These are phyloP conservation scores for Ottelia alismoides DNA, from an alignment of 106 monocot species.

Conservation along the genomic window DNA sequence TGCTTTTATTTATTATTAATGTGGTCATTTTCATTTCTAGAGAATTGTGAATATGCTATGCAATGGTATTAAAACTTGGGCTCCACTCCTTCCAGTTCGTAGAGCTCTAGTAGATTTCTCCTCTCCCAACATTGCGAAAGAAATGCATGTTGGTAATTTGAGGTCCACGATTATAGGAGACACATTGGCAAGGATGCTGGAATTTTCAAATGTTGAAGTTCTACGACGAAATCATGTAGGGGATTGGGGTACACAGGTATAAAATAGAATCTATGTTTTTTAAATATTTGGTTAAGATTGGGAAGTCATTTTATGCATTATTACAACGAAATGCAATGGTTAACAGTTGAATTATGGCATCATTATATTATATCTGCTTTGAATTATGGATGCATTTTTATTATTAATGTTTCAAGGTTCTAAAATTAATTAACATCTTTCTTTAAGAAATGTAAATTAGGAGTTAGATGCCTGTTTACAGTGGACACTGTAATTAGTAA, in stretches of 20 bases:
- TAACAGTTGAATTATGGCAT: too few species aligned
- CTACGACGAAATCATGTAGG: conserved; percentile 96
- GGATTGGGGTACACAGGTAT: conserved; percentile 99
- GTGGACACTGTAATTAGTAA: too few species aligned
- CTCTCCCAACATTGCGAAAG: conserved; percentile 98
- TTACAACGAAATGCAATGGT: too few species aligned
- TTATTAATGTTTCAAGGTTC: too few species aligned
- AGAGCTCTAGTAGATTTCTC: conserved; percentile 85
- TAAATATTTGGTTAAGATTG: too few species aligned
- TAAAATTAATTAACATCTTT: too few species aligned
- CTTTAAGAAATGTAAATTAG: too few species aligned
- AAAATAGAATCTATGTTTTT: too few species aligned
- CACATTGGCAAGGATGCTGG: conserved; percentile 85
- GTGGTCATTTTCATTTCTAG: conserved; percentile 8
- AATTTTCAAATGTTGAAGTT: conserved; percentile 91
- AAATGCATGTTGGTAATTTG: conserved; percentile 99
- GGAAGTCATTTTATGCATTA: too few species aligned
- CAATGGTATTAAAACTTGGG: conserved; percentile 80
- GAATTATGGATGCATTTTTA: too few species aligned
- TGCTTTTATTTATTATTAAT: neutral
- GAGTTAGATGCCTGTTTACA: too few species aligned
- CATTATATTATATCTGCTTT: too few species aligned
- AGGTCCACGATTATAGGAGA: conserved; percentile 98
- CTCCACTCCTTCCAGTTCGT: conserved; percentile 52
- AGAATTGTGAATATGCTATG: conserved; percentile 69